Evolutionary conservation across 164 flowering plant genomes (phyloP).

Genomic region (Kalanchoe fedtschenkoi): DNA sequence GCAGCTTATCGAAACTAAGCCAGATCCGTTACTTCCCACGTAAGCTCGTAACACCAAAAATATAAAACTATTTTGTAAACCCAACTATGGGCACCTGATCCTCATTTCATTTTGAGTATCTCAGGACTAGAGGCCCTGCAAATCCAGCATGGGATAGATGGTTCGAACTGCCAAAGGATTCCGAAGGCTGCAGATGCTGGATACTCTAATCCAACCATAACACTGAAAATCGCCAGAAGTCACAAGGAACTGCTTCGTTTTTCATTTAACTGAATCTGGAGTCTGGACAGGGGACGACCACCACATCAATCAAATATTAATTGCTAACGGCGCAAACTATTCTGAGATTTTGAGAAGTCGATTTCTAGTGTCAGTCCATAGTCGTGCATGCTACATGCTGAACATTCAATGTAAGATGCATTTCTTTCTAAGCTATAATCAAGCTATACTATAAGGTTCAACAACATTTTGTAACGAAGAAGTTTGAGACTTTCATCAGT

Average conservation of each 20-base stretch:
- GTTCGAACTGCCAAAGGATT: slow-evolving; percentile 30
- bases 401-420: too few relatives aligned
- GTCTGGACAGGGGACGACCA: not conserved
- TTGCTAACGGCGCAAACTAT: not conserved
- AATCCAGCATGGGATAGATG: slow-evolving; percentile 29
- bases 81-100: not conserved
- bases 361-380: too few relatives aligned
- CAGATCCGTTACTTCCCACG: slow-evolving; percentile 28
- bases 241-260: not conserved
- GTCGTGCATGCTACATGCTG: too few relatives aligned
- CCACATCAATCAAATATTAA: not conserved
- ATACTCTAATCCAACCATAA: slow-evolving; percentile 12
- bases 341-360: too few relatives aligned
- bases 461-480: too few relatives aligned
- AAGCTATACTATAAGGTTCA: too few relatives aligned
- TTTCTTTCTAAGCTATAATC: too few relatives aligned
- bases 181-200: slow-evolving; percentile 27
- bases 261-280: not conserved
- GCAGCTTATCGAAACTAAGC: slow-evolving; percentile 18
- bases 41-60: slow-evolving; percentile 8
- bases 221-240: not conserved
- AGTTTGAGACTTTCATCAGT: too few relatives aligned
- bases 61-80: not conserved
- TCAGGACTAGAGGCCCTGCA: slow-evolving; percentile 24
- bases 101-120: not conserved